phyloP scores from a whole-genome alignment of 345 rosid species.

The Linum usitatissimum region DNA sequence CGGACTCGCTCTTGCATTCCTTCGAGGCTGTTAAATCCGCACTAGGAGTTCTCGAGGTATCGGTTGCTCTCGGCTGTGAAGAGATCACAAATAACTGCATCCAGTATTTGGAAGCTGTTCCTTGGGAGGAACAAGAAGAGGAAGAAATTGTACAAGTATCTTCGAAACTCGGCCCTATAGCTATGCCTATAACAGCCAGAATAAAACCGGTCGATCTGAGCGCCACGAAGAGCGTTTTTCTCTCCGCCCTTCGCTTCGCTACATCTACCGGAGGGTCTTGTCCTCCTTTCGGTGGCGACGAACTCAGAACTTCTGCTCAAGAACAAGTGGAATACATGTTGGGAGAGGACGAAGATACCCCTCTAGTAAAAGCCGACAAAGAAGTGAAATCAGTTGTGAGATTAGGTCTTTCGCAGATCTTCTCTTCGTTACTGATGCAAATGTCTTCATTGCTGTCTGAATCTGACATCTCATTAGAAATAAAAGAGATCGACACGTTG shows the following conservation, averaged over 20 bases:
- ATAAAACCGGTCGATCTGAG: constrained; percentile 38
- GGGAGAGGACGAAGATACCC: constrained; percentile 49
- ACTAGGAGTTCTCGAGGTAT: constrained; percentile 34
- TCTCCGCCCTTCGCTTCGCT: constrained; percentile 72
- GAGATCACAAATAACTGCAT: constrained; percentile 34
- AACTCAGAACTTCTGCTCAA: constrained; percentile 75
- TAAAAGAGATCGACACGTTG: constrained; percentile 29
- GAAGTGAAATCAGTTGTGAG: constrained; percentile 57
- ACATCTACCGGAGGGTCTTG: constrained; percentile 42
- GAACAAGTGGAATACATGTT: constrained; percentile 91
- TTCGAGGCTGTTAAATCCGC: constrained; percentile 35
- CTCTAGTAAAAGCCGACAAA: constrained; percentile 43
- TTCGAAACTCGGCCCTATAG: constrained; percentile 29
- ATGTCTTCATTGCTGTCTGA: constrained; percentile 39
- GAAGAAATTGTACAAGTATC: constrained; percentile 34
- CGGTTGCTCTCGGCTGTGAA: constrained; percentile 31
- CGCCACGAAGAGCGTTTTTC: constrained; percentile 50
- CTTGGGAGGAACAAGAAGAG: constrained; percentile 49
- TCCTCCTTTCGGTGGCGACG: constrained; percentile 45
- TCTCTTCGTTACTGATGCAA: constrained; percentile 40
- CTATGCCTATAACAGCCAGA: constrained; percentile 48
- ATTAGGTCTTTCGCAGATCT: constrained; percentile 41
- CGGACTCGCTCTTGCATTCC: constrained; percentile 26
- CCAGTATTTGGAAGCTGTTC: constrained; percentile 44
- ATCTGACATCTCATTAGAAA: constrained; percentile 22